Evolutionary conservation across 2,329 filamentous ascomycete genomes (phyloP), one percentile per base, ranked within the genome.

Genomic region (Xylariales sp.): DNA sequence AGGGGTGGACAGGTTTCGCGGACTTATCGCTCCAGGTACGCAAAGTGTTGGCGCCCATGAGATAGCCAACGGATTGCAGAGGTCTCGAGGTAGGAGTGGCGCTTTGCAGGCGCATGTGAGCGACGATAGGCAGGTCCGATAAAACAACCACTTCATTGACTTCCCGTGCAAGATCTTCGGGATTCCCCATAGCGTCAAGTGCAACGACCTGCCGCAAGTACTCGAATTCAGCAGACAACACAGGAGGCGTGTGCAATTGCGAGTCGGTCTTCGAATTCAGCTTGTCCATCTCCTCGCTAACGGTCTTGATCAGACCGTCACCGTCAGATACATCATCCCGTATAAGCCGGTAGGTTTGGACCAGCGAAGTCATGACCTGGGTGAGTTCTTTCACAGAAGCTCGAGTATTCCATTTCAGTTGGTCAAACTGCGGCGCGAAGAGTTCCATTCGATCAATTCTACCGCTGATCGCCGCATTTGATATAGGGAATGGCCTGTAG

Each of bases 401-500:
- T 16, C 69, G 65, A 2, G 72, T 70, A 51, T 71, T 78, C 80
- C 78, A 82, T 49, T 74, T 71, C 20, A 84, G 58, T 22, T 64
- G 57, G 57, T 86, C 82, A 43, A 86, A 84, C 37, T 78, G 69
- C 2, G 59, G 58, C 2, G 78, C 79, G 4, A 86, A 65, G 9
- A 64, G 63, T 48, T 81, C 73, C 51, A 85, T 65, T 27, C 73
- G 65, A 10, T 67, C 46, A 5, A 74, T 64, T 25, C 68, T 70
- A 20, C 68, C 59, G 31, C 81, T 61, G 0, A 69, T 64, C 4
- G 56, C 52, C 18, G 64, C 58, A 14, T 70, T 69, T 2, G 70
- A 62, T 16, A 82, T 68, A 4, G 79, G 72, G 9, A 67, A 60
- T 1, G 89, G 87, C 40, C 85, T 78, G 54, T 94, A 77, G 2